phyloP scores from a whole-genome alignment of 2,329 filamentous ascomycete species.

The Xylaria sp. region DNA sequence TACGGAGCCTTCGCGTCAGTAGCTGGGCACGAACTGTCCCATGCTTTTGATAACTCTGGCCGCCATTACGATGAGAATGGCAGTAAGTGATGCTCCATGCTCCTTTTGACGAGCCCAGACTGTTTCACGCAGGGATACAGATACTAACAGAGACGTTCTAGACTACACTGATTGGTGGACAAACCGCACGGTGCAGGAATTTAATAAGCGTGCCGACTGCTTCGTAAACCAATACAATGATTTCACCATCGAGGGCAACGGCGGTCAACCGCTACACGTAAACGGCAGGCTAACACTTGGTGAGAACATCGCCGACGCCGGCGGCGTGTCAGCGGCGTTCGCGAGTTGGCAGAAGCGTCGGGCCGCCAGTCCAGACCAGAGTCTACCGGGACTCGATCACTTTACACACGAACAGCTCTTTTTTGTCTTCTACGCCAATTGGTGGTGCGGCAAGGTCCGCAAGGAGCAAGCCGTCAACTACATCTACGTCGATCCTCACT shows the following conservation, averaged over 20 bases:
- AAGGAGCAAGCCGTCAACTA: conserved; percentile 66
- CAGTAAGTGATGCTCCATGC: conserved; percentile 43
- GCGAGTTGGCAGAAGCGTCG: conserved; percentile 69
- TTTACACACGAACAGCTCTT: conserved; percentile 73
- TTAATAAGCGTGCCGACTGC: conserved; percentile 67
- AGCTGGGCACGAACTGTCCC: conserved; percentile 71
- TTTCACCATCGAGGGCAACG: conserved; percentile 65
- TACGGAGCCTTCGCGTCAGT: conserved; percentile 72
- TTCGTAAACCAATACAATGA: conserved; percentile 71
- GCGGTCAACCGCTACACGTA: conserved; percentile 66
- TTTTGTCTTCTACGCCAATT: conserved; percentile 69
- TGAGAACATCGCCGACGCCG: conserved; percentile 74
- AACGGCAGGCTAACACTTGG: conserved; percentile 70
- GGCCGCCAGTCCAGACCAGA: conserved; percentile 57
- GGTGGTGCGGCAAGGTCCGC: conserved; percentile 73
- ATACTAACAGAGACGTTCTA: conserved; percentile 21
- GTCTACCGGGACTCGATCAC: conserved; percentile 65
- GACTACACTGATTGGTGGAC: conserved; percentile 74
- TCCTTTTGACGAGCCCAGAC: neutral
- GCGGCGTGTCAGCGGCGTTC: conserved; percentile 69
- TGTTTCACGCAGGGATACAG: neutral
- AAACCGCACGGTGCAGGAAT: conserved; percentile 65
- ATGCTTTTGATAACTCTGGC: conserved; percentile 73
- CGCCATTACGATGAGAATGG: conserved; percentile 71
- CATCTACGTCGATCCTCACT: conserved; percentile 72